Base-by-base conservation (phyloP, 805 yeast species). In the Yarrowia yakushimensis region DNA sequence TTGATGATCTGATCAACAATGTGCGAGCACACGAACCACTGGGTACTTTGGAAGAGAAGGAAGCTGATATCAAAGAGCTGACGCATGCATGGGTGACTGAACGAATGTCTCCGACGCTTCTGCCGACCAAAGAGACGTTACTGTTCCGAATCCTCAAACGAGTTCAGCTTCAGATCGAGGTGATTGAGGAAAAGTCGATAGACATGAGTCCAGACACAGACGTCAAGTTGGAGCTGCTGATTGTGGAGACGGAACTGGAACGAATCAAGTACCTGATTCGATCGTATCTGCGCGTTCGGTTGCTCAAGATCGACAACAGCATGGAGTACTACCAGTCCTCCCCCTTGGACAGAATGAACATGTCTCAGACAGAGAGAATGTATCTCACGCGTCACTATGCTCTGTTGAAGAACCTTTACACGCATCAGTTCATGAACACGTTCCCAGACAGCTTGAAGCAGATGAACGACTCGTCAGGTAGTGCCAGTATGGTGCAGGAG, bases 171-270 rank as follows among this genome's bases (percentile, higher is more conserved):
- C 76, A 72, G 72, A 84, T 90, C 63, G 96, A 88, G 66, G 80
- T 81, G 62, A 84, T 93, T 37, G 93, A 88, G 68, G 79, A 84
- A 57, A 88, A 90, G 67, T 86, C 96, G 9, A 85, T 90, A 69
- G 92, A 88, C 62, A 76, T 87, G 37, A 88, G 87, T 60, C 66
- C 67, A 1, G 64, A 61, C 7, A 66, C 63, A 3, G 89, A 86
- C 65, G 85, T 85, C 73, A 92, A 92, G 70, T 74, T 93, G 63
- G 86, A 88, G 63, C 77, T 92, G 48, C 83, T 94, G 77, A 82
- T 96, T 23, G 85, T 93, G 67, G 99, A 94, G 70, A 87, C 96
- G 13, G 98, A 94, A 68, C 80, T 94, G 23, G 98, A 94, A 69
- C 77, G 99, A 63, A 82, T 90, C 30, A 90, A 86, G 68, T 94